Percentiles rank a stretch among this genome's conserved stretches.
phyloP scores from a whole-genome alignment of 208 protist genomes.

The Leishmania braziliensis region DNA sequence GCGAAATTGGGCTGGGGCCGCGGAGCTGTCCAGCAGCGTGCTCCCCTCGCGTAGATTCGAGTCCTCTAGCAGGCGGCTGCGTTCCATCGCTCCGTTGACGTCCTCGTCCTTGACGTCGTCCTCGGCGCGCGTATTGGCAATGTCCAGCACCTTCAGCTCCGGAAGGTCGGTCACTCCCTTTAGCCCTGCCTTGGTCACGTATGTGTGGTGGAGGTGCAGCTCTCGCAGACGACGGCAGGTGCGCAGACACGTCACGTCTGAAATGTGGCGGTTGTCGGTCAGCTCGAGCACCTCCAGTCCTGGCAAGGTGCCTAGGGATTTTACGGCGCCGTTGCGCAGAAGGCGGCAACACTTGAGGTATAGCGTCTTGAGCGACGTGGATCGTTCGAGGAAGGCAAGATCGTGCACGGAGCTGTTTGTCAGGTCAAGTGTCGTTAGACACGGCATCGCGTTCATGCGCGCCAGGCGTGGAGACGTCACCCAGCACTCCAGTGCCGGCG shows the following conservation, averaged over 20 bases:
- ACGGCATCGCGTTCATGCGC: constrained; percentile 37
- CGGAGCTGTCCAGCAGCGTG: constrained; percentile 34
- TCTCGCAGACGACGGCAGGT: constrained; percentile 38
- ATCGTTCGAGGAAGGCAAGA: constrained; percentile 47
- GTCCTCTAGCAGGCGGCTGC: constrained; percentile 19
- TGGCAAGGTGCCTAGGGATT: constrained; percentile 21
- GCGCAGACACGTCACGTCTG: constrained; percentile 45
- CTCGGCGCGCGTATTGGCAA: constrained; percentile 51
- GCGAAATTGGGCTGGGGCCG: constrained; percentile 41
- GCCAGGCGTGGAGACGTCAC: constrained; percentile 50
- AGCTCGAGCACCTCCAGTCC: constrained; percentile 56
- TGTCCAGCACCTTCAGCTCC: constrained; percentile 43
- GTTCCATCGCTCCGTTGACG: constrained; percentile 10
- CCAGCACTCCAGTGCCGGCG: constrained; percentile 52
- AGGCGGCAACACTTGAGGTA: constrained; percentile 44
- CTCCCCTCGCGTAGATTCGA: constrained; percentile 36
- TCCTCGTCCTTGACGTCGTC: constrained; percentile 29
- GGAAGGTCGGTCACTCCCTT: constrained; percentile 36
- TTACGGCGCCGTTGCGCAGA: constrained; percentile 35
- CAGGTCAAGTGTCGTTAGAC: constrained; percentile 47
- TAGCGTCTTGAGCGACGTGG: constrained; percentile 33
- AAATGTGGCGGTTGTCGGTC: constrained; percentile 48
- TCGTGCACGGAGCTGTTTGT: constrained; percentile 46
- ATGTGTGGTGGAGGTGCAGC: constrained; percentile 48
- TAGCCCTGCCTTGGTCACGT: constrained; percentile 41